phyloP scores from a whole-genome alignment of 768 basidiomycete genomes.

The Kwoniella heveanensis region DNA sequence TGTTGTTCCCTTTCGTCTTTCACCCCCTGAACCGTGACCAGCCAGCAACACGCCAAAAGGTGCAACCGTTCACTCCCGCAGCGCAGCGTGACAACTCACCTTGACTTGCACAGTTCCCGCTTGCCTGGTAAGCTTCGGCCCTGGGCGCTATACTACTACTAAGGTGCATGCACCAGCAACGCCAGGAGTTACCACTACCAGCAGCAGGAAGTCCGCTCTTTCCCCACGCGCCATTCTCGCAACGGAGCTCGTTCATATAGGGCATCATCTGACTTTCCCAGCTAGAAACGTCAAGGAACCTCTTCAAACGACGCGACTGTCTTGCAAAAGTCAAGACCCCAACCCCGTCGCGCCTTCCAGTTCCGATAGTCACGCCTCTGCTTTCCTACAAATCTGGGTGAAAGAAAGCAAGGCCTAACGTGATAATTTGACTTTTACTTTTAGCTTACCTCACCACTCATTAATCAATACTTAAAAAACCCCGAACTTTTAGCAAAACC shows the following conservation, averaged over 20 bases:
- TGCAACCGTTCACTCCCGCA: background rate
- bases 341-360: background rate
- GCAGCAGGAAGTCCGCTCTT: background rate
- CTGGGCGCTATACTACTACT: no score
- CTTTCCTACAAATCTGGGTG: background rate
- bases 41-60: background rate
- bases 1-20: background rate
- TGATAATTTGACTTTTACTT: slow-evolving; percentile 8
- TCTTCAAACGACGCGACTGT: slow-evolving; percentile 17
- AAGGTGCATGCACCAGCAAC: no score
- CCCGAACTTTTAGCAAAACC: slow-evolving; percentile 3
- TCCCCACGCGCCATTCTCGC: no score
- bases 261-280: no score
- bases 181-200: no score
- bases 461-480: slow-evolving; percentile 3
- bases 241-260: background rate
- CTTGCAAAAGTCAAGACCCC: background rate
- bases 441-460: slow-evolving; percentile 3
- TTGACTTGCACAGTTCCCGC: background rate
- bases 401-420: background rate
- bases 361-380: background rate
- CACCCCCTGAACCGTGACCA: slow-evolving; percentile 10
- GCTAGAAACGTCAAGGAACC: no score
- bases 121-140: background rate
- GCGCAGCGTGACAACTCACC: background rate